Evolutionary conservation across 2,329 filamentous ascomycete species (phyloP), one percentile per base, ranked within the genome.

Genomic region (Colletotrichum kahawae): DNA sequence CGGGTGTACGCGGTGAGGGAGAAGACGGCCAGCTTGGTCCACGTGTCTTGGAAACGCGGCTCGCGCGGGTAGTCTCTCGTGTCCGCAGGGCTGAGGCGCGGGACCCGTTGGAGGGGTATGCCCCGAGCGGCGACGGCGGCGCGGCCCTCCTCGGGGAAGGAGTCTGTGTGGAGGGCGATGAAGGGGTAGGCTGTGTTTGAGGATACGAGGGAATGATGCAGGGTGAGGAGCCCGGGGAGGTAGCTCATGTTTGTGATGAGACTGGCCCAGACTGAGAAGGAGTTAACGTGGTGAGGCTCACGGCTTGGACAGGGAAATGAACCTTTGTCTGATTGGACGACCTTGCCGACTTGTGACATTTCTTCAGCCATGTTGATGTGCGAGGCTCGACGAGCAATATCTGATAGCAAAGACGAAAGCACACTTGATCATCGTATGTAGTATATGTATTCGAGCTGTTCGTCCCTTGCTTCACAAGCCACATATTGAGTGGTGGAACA

Each of bases 1-100:
- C 95, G 91, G 27, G 92, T 89, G 85, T 96, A 98, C 82, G 95
- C 92, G 21, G 88, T 89, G 31, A 98, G 87, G 24, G 91, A 92
- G 82, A 97, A 98, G 56, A 31, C 27, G 16, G 24, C 29, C 29
- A 59, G 21, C 5, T 59, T 59, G 1, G 56, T 18, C 16, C 56
- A 59, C 3, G 56, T 31, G 21, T 59, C 56, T 59, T 18, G 14
- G 56, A 59, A 59, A 5, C 56, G 56, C 27, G 56, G 29, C 56
- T 59, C 56, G 24, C 29, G 24, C 16, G 16, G 18, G 18, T n/a
- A 59, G 56, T 2, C 16, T 31, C 56, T 12, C 1, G 14, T 9
- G 24, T 21, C 27, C 4, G 27, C 5, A 16, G 27, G 56, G 18
- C 56, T 16, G 7, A 59, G 56, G 21, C 29, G 18, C 9, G 56